Percentiles rank a stretch among this genome's conserved stretches.
phyloP scores from a whole-genome alignment of 2,329 filamentous ascomycete genomes.

The Cytospora mali region DNA sequence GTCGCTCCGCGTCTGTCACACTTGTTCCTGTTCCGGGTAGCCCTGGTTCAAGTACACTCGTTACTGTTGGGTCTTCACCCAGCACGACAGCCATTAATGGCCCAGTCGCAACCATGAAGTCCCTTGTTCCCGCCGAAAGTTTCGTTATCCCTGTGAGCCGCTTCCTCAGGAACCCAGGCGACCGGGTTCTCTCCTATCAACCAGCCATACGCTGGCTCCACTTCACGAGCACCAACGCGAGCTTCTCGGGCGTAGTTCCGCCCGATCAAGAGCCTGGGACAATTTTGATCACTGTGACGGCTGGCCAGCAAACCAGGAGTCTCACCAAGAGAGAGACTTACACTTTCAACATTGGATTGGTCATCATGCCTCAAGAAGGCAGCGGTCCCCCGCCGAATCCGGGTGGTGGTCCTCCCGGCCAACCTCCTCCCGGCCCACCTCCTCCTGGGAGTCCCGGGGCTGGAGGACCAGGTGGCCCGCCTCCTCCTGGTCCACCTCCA shows the following conservation, averaged over 20 bases:
- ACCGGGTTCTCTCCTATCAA: conserved; percentile 6
- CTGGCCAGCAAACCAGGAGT: conserved; percentile 8
- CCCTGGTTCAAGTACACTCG: neutral
- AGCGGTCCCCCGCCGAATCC: too few species aligned
- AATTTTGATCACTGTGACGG: neutral
- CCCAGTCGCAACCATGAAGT: neutral
- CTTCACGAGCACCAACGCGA: neutral
- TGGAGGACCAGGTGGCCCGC: too few species aligned
- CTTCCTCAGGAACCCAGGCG: neutral
- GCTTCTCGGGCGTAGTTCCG: conserved; percentile 10
- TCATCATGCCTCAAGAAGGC: conserved; percentile 1
- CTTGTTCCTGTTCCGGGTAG: neutral
- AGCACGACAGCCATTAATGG: neutral
- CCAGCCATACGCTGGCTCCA: neutral
- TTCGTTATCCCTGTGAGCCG: conserved; percentile 1
- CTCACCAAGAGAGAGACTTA: neutral
- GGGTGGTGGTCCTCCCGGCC: too few species aligned
- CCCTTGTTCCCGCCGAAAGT: neutral
- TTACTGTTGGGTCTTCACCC: neutral
- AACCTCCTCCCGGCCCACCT: too few species aligned
- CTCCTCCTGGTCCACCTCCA: too few species aligned
- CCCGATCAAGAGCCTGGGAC: neutral
- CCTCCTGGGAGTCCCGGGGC: too few species aligned
- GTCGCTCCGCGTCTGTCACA: neutral
- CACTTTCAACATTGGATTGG: conserved; percentile 5